Percentiles rank a stretch among this genome's conserved stretches.
Evolutionary conservation across 352 stramenopile genomes (phyloP).

Genomic region (Globisporangium acanthophoron): DNA sequence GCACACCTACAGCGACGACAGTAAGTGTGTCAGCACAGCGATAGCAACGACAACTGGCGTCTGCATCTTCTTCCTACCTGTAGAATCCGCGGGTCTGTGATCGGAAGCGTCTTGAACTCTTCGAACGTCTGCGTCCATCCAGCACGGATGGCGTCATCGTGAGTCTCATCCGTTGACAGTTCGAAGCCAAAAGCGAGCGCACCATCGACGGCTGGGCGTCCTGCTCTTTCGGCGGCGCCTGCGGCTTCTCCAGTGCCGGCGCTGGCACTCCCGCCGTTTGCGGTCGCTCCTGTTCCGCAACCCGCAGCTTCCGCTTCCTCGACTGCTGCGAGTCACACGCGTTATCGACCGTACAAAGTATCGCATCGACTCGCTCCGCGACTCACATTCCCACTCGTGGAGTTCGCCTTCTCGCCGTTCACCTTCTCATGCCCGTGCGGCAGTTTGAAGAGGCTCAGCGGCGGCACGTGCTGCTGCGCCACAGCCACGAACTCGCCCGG

Average conservation of each 20-base stretch:
- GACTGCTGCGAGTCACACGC: slow-evolving; percentile 6
- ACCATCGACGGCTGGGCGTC: slow-evolving; percentile 35
- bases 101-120: slow-evolving; percentile 63
- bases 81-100: slow-evolving; percentile 56
- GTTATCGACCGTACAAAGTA: not conserved
- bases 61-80: slow-evolving; percentile 22
- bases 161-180: no score
- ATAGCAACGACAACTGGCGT: no score
- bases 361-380: not conserved
- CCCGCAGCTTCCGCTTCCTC: slow-evolving; percentile 46
- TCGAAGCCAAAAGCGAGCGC: not conserved
- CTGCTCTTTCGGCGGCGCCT: slow-evolving; percentile 3
- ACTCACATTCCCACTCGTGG: no score
- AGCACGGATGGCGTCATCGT: not conserved
- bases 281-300: slow-evolving; percentile 10
- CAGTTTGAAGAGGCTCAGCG: slow-evolving; percentile 52
- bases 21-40: not conserved
- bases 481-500: slow-evolving; percentile 30
- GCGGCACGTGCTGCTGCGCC: slow-evolving; percentile 56
- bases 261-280: not conserved
- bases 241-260: slow-evolving; percentile 7
- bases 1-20: slow-evolving; percentile 33
- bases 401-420: not conserved
- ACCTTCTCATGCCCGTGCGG: slow-evolving; percentile 7
- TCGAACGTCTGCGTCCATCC: slow-evolving; percentile 32